Evolutionary conservation across 306 rosid species (phyloP), one percentile per base, ranked within the genome.

Genomic region (Pterocarpus macrocarpus): DNA sequence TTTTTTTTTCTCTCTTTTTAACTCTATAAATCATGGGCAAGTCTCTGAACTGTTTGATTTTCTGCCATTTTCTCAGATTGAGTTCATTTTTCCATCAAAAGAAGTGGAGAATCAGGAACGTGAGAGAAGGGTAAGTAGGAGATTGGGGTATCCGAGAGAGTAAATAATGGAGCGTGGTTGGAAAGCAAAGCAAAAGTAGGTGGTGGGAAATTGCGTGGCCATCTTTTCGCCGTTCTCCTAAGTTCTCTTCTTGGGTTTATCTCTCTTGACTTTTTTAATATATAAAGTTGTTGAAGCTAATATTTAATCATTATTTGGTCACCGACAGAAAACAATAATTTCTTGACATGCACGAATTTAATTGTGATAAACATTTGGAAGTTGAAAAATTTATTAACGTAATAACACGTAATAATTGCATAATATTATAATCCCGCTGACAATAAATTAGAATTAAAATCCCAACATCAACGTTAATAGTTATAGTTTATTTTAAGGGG

Each of bases 181-280:
- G 53, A 50, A 83, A 86, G 87, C 76, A 64, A 87, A 89, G 87
- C 80, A 83, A 81, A 83, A 85, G 90, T 72, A 69, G 88, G 84
- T 81, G 80, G 68, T 77, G 77, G 81, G 76, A 69, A 77, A 64
- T 73, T 72, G 85, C 80, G 67, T 73, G 41, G 70, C 50, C 65
- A 17, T 22, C 72, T 62, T 70, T 44, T 79, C 70, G 14, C 14
- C 15, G 33, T 8, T n/a, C 8, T 14, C 47, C 16, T 30, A 8
- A n/a, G 16, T 50, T 43, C 47, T 43, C 47, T 43, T 43, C 47
- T 43, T 43, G 47, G 47, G 9, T 45, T 16, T 32, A 2, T 16
- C 71, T 63, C 56, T 80, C 73, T 30, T 38, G 5, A 63, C 13
- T n/a, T 14, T n/a, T 36, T 64, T 8, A 47, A 47, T 11, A 4